A percentile compares a stretch with the other conserved stretches of the same genome.
phyloP scores from a whole-genome alignment of 306 rosid genomes.

The Purshia tridentata region DNA sequence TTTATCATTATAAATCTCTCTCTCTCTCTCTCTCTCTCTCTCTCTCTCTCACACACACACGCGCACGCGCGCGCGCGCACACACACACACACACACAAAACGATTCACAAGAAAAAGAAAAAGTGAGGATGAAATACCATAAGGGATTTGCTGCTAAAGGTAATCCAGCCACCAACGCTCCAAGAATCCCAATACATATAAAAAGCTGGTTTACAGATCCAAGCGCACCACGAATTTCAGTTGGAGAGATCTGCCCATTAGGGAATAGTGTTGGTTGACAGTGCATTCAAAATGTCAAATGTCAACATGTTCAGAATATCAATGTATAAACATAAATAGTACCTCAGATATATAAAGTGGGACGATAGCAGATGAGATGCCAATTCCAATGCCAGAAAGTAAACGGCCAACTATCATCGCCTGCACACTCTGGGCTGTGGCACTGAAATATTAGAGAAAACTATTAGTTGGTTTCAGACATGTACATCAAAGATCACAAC shows the following conservation, averaged over 20 bases:
- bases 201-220: constrained; percentile 91
- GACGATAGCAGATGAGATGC: constrained; percentile 88
- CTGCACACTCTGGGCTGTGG: constrained; percentile 90
- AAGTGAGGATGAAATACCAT: constrained; percentile 51
- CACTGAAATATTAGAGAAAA: constrained; percentile 46
- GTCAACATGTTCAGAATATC: neutral
- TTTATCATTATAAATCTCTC: too few relatives aligned
- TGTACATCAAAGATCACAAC: constrained; percentile 26
- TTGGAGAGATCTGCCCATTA: constrained; percentile 81
- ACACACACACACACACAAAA: neutral
- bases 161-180: constrained; percentile 81
- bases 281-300: constrained; percentile 1
- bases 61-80: neutral
- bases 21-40: too few relatives aligned
- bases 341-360: constrained; percentile 98
- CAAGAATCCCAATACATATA: constrained; percentile 88
- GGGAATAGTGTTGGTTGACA: constrained; percentile 8
- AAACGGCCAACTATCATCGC: constrained; percentile 87
- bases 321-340: constrained; percentile 11
- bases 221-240: constrained; percentile 90
- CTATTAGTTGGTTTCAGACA: neutral
- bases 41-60: neutral
- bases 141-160: constrained; percentile 82
- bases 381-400: constrained; percentile 92
- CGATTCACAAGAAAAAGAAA: constrained; percentile 5